Conservation (phyloP, 2,329 filamentous ascomycete genomes). For the Trichocomaceae sp. region DNA sequence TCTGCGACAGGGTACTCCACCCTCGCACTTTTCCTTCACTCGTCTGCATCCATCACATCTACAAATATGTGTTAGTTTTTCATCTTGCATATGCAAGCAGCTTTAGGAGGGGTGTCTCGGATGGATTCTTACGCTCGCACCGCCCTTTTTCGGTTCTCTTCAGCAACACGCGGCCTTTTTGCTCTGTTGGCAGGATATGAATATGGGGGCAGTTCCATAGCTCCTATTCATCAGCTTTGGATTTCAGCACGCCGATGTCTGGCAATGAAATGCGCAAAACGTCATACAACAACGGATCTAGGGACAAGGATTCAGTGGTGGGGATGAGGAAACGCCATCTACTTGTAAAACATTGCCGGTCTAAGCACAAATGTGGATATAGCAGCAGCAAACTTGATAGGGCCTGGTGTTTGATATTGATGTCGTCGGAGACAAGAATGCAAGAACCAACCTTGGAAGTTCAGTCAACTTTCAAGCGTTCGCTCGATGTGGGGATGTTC, state of each 20-base stretch:
- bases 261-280: neutral
- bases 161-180: slow-evolving; percentile 36
- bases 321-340: neutral
- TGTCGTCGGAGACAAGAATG: neutral
- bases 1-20: slow-evolving; percentile 49
- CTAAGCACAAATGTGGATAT: neutral
- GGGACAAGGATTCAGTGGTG: neutral
- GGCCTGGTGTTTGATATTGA: neutral
- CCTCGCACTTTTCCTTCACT: slow-evolving; percentile 53
- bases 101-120: neutral
- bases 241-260: neutral
- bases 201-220: slow-evolving; percentile 8
- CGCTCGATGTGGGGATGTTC: neutral
- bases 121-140: slow-evolving; percentile 30
- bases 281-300: neutral
- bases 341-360: neutral
- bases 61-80: neutral
- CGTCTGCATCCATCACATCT: slow-evolving; percentile 52
- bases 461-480: neutral
- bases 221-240: neutral
- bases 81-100: neutral
- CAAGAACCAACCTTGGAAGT: neutral
- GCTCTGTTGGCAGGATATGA: slow-evolving; percentile 8
- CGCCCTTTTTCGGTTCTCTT: slow-evolving; percentile 37
- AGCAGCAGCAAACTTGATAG: neutral